Evolutionary conservation across 148 eudicot species (phyloP), one percentile per base, ranked within the genome.

Genomic region (Rhododendron griersonianum): DNA sequence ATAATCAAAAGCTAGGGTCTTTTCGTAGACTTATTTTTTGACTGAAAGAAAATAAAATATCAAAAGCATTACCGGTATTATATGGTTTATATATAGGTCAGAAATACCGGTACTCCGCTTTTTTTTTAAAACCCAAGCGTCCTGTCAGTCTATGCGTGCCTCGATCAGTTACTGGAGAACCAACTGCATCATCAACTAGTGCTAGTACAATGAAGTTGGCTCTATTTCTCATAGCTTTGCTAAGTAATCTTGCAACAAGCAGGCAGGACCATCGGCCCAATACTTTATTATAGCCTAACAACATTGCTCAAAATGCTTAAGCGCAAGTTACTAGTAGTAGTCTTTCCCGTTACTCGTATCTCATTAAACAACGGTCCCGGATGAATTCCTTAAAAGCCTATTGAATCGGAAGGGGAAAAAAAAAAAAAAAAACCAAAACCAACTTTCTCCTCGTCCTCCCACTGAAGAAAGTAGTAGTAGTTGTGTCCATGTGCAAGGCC

Each of bases 401-500:
- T 19, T 15, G 5, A 28, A 80, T 47, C 0, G 14, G n/a, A 30
- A 2, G 13, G 13, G n/a, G 11, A 35, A 21, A 4, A 11, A 1
- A 75, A 41, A 5, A 1, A 16, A 80, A 80, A 75, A 41, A 5
- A 1, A 0, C 45, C 25, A 39, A 37, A n/a, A 79, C 21, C 50
- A 63, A 55, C 71, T 59, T 21, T 59, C 30, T 55, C 6, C 61
- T 6, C 61, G 11, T 25, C 3, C 30, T 1, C 23, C 83, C 84
- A 57, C 65, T 81, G 23, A 55, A 11, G 44, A 59, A 71, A 30
- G 76, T 71, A 65, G 25, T 47, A 13, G 55, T 18, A 18, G 41
- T 23, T 79, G 82, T 21, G 84, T 81, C 71, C 84, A 81, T 81
- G 84, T 81, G 84, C 84, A 19, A 21, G n/a, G 84, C 21, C 41